phyloP scores from a whole-genome alignment of 179 eudicot genomes.

The Dionaea muscipula region DNA sequence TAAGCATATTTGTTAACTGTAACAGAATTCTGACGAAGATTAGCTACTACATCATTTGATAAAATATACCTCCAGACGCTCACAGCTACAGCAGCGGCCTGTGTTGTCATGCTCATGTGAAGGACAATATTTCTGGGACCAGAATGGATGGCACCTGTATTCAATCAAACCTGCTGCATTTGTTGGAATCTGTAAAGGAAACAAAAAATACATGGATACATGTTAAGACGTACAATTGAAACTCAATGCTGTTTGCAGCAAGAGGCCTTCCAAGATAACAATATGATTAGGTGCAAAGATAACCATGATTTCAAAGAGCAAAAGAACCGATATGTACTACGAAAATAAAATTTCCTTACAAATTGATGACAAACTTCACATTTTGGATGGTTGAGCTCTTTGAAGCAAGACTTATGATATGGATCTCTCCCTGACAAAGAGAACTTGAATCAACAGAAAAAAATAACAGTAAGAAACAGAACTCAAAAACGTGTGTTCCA shows the following conservation, averaged over 20 bases:
- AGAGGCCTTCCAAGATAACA: neutral
- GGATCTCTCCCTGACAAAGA: slow-evolving; percentile 90
- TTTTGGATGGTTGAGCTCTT: slow-evolving; percentile 83
- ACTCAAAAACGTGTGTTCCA: too few relatives aligned
- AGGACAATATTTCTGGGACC: slow-evolving; percentile 97
- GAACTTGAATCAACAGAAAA: slow-evolving; percentile 78
- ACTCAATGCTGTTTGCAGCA: neutral
- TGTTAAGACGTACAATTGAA: neutral
- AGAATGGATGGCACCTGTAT: slow-evolving; percentile 97
- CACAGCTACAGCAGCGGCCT: slow-evolving; percentile 93
- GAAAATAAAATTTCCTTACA: slow-evolving; percentile 41
- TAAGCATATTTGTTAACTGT: neutral
- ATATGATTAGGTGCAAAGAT: neutral
- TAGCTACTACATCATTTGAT: neutral
- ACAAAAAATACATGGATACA: neutral
- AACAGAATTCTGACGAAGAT: neutral
- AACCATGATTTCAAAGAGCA: slow-evolving; percentile 2
- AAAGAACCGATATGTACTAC: slow-evolving; percentile 6
- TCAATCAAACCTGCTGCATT: slow-evolving; percentile 84
- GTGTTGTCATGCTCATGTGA: slow-evolving; percentile 84
- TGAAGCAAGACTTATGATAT: slow-evolving; percentile 86
- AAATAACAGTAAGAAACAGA: slow-evolving; percentile 15
- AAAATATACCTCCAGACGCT: slow-evolving; percentile 88
- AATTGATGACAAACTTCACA: slow-evolving; percentile 95
- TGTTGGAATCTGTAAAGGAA: slow-evolving; percentile 68